These are phyloP conservation scores for Lolium multiflorum DNA, from an alignment of 176 grass and related monocot species.

Conservation along the genomic window DNA sequence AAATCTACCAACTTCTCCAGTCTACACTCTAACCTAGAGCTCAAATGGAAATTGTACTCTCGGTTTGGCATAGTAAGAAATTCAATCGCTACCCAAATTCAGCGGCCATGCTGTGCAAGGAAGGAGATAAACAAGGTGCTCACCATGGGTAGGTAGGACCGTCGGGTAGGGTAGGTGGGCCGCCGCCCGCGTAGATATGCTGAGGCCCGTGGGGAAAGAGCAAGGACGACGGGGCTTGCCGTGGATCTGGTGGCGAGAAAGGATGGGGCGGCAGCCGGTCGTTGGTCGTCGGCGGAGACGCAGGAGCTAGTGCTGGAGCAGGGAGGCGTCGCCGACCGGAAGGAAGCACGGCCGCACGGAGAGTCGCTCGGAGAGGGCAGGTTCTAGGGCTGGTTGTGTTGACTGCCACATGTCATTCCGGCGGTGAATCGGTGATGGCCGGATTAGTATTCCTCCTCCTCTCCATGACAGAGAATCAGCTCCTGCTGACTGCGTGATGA, in stretches of 20 bases:
- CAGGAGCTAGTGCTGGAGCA: not conserved
- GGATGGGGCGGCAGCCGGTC: not conserved
- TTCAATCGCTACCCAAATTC: not conserved
- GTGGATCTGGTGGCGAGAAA: not conserved
- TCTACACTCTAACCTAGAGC: not conserved
- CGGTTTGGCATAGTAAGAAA: not conserved
- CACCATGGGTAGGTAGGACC: not conserved
- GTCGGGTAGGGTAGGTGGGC: not conserved
- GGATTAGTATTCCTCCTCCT: not conserved
- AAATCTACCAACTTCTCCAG: not conserved
- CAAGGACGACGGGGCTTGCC: not conserved
- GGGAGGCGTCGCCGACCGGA: slow-evolving; percentile 13
- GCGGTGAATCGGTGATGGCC: not conserved
- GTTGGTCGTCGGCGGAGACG: not conserved
- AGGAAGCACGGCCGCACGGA: not conserved
- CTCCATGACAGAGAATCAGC: not conserved
- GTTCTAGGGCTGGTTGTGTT: not conserved
- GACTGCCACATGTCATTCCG: not conserved
- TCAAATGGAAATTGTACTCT: not conserved
- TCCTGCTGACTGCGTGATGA: not conserved
- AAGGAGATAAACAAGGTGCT: not conserved
- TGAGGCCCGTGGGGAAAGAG: not conserved
- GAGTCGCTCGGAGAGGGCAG: not conserved
- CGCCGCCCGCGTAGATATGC: slow-evolving; percentile 21
- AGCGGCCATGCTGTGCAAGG: not conserved